Conservation (phyloP, 139 green algal genomes). For the Chlorella sp. region DNA sequence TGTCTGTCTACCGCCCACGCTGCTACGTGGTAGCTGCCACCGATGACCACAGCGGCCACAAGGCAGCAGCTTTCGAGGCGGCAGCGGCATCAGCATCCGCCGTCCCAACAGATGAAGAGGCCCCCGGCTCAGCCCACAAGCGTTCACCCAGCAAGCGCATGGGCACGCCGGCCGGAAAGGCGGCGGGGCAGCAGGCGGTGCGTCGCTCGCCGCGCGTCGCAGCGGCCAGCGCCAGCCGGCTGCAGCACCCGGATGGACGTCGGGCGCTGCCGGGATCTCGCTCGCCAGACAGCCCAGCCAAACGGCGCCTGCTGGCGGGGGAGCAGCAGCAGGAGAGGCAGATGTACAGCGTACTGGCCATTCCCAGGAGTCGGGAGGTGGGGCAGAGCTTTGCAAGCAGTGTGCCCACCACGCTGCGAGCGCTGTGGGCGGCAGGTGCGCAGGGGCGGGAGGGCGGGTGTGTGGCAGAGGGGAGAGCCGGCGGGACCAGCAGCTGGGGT, state of each 20-base stretch:
- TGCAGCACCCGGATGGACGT: background rate
- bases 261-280: background rate
- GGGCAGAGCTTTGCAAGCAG: constrained; percentile 85
- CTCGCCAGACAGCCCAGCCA: constrained; percentile 25
- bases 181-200: background rate
- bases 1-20: constrained; percentile 64
- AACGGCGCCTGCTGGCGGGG: background rate
- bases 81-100: background rate
- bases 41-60: constrained; percentile 71
- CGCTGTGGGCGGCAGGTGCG: constrained; percentile 49
- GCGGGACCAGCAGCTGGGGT: background rate
- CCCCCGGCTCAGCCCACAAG: background rate
- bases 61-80: constrained; percentile 59
- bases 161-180: background rate
- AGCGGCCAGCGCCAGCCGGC: background rate
- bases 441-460: background rate
- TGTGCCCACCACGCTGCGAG: constrained; percentile 72
- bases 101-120: background rate
- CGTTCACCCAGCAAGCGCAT: background rate
- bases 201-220: constrained; percentile 11
- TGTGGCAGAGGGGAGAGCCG: background rate
- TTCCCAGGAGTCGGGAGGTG: constrained; percentile 65
- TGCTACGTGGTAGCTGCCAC: constrained; percentile 81
- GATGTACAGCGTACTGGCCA: background rate
- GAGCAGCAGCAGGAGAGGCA: background rate